These are phyloP conservation scores for Alternaria sp. DNA, from an alignment of 2,329 filamentous ascomycete species.

Conservation along the genomic window DNA sequence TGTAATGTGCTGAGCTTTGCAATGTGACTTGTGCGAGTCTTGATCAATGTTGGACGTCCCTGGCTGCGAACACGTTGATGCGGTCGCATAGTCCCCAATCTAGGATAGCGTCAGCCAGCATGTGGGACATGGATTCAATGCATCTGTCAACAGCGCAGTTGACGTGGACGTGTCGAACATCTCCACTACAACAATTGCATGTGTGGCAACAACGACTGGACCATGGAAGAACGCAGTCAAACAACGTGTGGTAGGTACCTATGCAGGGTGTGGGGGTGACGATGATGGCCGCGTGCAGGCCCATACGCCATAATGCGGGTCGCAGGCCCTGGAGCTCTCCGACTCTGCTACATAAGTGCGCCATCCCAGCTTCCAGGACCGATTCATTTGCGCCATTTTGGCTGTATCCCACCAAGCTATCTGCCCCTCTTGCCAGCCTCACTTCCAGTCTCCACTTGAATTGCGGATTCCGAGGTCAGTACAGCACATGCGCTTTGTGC, in stretches of 20 bases:
- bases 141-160: background rate
- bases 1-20: background rate
- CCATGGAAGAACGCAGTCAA: slow-evolving; percentile 3
- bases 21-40: background rate
- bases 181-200: slow-evolving; percentile 6
- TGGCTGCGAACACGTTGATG: background rate
- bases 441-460: slow-evolving; percentile 7
- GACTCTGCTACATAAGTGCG: slow-evolving; percentile 34
- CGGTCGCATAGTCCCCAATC: slow-evolving; percentile 14
- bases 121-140: slow-evolving; percentile 1
- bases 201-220: background rate
- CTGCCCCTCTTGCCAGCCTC: slow-evolving; percentile 3
- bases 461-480: slow-evolving; percentile 24
- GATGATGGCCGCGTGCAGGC: slow-evolving; percentile 31
- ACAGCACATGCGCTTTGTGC: slow-evolving; percentile 21
- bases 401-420: slow-evolving; percentile 3
- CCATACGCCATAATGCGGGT: slow-evolving; percentile 36
- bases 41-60: background rate
- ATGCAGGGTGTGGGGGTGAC: slow-evolving; percentile 23
- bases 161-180: background rate
- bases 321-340: slow-evolving; percentile 15
- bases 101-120: slow-evolving; percentile 16
- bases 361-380: slow-evolving; percentile 21
- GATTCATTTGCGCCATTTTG: slow-evolving; percentile 27
- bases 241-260: slow-evolving; percentile 1